A percentile compares a stretch with the other conserved stretches of the same genome.
phyloP scores from a whole-genome alignment of 1,139 yeast species.

The Suhomyces maxii region DNA sequence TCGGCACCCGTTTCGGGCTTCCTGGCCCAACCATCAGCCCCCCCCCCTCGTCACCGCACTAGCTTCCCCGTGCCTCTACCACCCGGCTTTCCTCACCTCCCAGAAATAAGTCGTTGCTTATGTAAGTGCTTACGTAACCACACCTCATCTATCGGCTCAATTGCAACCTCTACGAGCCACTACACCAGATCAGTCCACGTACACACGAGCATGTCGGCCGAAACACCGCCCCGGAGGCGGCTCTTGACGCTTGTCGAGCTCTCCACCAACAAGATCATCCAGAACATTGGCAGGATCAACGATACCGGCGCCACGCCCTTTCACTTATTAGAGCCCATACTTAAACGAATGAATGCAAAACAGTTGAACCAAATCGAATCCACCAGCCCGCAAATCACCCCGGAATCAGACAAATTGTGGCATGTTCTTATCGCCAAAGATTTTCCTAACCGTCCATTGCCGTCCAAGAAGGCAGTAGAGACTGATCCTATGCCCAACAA shows the following conservation, averaged over 20 bases:
- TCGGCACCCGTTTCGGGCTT: background rate
- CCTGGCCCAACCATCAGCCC: background rate
- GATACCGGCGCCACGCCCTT: constrained; percentile 53
- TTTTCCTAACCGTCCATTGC: constrained; percentile 46
- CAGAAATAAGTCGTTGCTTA: no score
- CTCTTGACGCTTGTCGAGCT: constrained; percentile 16
- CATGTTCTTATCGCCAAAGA: constrained; percentile 41
- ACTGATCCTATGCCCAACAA: constrained; percentile 36
- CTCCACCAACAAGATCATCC: constrained; percentile 20
- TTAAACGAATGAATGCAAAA: constrained; percentile 44
- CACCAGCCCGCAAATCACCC: constrained; percentile 42
- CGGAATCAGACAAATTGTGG: constrained; percentile 59
- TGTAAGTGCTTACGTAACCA: background rate
- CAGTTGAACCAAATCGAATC: constrained; percentile 49
- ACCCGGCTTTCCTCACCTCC: background rate
- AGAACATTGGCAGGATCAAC: constrained; percentile 23
- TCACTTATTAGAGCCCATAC: constrained; percentile 44
- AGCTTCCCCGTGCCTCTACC: background rate
- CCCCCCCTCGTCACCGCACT: background rate
- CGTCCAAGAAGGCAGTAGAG: constrained; percentile 4
- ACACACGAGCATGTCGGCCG: background rate
- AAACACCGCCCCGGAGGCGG: background rate
- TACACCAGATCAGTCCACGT: background rate
- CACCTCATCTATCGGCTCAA: background rate
- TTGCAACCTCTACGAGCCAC: background rate